phyloP scores from a whole-genome alignment of 495 filamentous ascomycete genomes.

The Penicillium arizonense region DNA sequence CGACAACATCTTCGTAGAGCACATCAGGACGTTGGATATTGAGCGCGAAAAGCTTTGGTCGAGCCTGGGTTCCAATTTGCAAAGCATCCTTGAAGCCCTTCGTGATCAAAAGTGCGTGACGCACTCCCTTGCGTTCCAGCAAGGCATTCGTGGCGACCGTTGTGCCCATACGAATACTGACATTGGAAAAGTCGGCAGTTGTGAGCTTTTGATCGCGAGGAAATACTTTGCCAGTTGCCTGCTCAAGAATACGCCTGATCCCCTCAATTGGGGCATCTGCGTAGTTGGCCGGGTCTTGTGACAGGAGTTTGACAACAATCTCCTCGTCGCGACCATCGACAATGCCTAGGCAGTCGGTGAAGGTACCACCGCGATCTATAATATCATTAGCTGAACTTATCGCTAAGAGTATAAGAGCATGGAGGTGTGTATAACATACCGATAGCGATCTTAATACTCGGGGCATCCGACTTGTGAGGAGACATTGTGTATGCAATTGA shows the following conservation, averaged over 20 bases:
- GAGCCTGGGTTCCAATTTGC: slow-evolving; percentile 75
- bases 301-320: slow-evolving; percentile 17
- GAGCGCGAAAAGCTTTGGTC: slow-evolving; percentile 75
- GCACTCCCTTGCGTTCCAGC: slow-evolving; percentile 85
- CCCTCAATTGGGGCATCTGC: slow-evolving; percentile 19
- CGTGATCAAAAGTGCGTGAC: slow-evolving; percentile 80
- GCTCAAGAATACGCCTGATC: slow-evolving; percentile 20
- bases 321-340: slow-evolving; percentile 17
- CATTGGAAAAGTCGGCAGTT: slow-evolving; percentile 8
- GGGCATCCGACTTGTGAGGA: slow-evolving; percentile 15
- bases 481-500: slow-evolving; percentile 7
- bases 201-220: slow-evolving; percentile 14
- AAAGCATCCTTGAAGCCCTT: slow-evolving; percentile 88
- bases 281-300: slow-evolving; percentile 15
- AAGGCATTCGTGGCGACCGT: slow-evolving; percentile 83
- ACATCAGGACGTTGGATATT: slow-evolving; percentile 70
- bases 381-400: background rate
- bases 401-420: too few species aligned
- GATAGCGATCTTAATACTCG: slow-evolving; percentile 26
- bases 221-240: slow-evolving; percentile 16
- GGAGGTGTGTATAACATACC: slow-evolving; percentile 8
- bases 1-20: slow-evolving; percentile 65
- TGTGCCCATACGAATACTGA: slow-evolving; percentile 62
- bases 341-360: slow-evolving; percentile 17
- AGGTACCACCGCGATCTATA: slow-evolving; percentile 25